A percentile compares a stretch with the other conserved stretches of the same genome.
Conservation (phyloP, 106 monocot species). For the Dioscorea zingiberensis region DNA sequence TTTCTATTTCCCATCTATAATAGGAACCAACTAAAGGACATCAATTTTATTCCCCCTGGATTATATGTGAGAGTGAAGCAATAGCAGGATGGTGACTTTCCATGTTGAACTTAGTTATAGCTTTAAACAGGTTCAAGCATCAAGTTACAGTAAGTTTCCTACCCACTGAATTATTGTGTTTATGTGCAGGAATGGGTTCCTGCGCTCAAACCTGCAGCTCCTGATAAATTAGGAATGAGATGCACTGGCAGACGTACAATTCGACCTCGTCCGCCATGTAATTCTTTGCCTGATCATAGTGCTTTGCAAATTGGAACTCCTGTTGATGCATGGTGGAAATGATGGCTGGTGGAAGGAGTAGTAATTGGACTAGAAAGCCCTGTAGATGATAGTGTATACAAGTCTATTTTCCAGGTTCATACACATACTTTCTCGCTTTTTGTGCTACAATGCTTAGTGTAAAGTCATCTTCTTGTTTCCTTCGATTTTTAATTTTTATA, state of each 20-base stretch:
- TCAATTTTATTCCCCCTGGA: no score
- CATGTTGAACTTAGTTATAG: no score
- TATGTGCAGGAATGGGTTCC: conserved; percentile 70
- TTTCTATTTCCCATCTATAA: no score
- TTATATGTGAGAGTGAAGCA: no score
- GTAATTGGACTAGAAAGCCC: conserved; percentile 38
- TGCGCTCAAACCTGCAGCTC: conserved; percentile 48
- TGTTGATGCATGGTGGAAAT: conserved; percentile 81
- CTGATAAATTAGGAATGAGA: conserved; percentile 78
- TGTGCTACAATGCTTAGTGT: no score
- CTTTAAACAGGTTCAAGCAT: no score
- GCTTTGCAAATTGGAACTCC: conserved; percentile 47
- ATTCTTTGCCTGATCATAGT: conserved; percentile 21
- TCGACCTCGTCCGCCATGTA: conserved; percentile 45
- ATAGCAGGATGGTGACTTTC: no score
- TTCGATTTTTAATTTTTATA: no score
- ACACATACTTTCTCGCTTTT: background rate
- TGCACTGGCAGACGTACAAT: conserved; percentile 48
- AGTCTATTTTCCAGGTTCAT: conserved; percentile 81
- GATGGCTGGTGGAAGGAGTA: conserved; percentile 98
- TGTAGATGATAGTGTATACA: conserved; percentile 45
- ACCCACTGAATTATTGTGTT: no score
- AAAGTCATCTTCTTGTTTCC: no score
- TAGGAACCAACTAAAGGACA: no score
- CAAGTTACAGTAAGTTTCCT: no score